A percentile compares a stretch with the other conserved stretches of the same genome.
phyloP scores from a whole-genome alignment of 305 asterid species.

The Fraxinus velutina region DNA sequence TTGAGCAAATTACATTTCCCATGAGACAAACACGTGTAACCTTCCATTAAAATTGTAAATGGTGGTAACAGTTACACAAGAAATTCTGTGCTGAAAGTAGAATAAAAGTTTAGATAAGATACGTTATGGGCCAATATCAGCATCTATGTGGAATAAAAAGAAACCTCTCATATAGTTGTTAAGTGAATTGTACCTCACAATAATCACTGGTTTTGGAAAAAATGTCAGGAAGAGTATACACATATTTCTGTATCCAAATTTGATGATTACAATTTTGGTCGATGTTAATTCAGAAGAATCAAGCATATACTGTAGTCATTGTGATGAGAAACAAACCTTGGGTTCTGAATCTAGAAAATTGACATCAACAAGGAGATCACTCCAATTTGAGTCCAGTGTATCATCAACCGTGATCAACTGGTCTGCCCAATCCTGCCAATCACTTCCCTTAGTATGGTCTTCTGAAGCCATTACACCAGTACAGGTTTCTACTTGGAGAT shows the following conservation, averaged over 20 bases:
- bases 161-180: not conserved
- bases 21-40: not conserved
- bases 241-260: not conserved
- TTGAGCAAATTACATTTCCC: not conserved
- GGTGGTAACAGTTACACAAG: not conserved
- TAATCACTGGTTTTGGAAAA: not conserved
- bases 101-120: not conserved
- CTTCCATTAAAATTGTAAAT: not conserved
- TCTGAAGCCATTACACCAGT: slow-evolving; percentile 35
- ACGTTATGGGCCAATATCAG: not conserved
- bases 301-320: not conserved
- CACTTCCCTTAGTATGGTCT: slow-evolving; percentile 36
- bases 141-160: not conserved
- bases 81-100: not conserved
- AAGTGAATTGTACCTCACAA: not conserved
- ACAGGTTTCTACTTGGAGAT: slow-evolving; percentile 41
- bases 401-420: slow-evolving; percentile 56
- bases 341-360: slow-evolving; percentile 53
- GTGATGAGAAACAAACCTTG: slow-evolving; percentile 44
- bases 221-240: not conserved
- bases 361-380: slow-evolving; percentile 60
- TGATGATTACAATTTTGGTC: not conserved
- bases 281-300: not conserved
- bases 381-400: slow-evolving; percentile 60
- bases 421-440: slow-evolving; percentile 70